phyloP scores from a whole-genome alignment of 2,329 filamentous ascomycete genomes.

The Basipetospora chlamydospora region DNA sequence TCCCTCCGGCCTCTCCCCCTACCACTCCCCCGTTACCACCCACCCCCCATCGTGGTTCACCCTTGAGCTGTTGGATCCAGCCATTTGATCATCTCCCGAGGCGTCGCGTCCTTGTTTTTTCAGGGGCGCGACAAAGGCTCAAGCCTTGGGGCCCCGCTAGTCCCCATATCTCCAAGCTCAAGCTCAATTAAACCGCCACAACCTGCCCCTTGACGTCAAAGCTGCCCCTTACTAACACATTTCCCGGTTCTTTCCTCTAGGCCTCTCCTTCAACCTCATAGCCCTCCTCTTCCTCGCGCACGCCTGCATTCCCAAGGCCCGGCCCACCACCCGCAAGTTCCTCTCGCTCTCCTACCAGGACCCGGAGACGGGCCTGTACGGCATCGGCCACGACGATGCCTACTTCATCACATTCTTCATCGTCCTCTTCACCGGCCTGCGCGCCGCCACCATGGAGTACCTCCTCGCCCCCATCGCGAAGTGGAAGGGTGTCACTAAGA shows the following conservation, averaged over 20 bases:
- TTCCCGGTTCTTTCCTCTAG: constrained; percentile 22
- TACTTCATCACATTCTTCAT: constrained; percentile 67
- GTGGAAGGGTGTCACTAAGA: constrained; percentile 55
- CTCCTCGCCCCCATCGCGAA: constrained; percentile 65
- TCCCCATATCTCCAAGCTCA: too few species aligned
- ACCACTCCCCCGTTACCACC: too few species aligned
- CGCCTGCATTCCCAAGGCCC: constrained; percentile 65
- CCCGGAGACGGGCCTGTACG: constrained; percentile 51
- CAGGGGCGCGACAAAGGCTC: too few species aligned
- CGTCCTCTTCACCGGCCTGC: constrained; percentile 72
- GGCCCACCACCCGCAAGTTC: constrained; percentile 71
- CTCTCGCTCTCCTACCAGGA: constrained; percentile 79
- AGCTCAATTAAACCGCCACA: too few species aligned
- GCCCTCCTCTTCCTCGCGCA: constrained; percentile 73
- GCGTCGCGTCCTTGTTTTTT: too few species aligned
- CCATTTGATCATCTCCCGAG: too few species aligned
- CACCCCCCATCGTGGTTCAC: too few species aligned
- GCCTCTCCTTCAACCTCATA: constrained; percentile 73
- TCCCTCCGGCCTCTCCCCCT: too few species aligned
- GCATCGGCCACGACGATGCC: constrained; percentile 63
- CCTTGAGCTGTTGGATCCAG: too few species aligned
- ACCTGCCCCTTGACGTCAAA: too few species aligned
- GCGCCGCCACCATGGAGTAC: constrained; percentile 78
- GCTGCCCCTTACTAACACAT: background rate
- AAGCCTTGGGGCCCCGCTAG: too few species aligned